A percentile compares a stretch with the other conserved stretches of the same genome.
Evolutionary conservation across 31 red algal genomes (phyloP).

Genomic region (Asparagopsis taxiformis): DNA sequence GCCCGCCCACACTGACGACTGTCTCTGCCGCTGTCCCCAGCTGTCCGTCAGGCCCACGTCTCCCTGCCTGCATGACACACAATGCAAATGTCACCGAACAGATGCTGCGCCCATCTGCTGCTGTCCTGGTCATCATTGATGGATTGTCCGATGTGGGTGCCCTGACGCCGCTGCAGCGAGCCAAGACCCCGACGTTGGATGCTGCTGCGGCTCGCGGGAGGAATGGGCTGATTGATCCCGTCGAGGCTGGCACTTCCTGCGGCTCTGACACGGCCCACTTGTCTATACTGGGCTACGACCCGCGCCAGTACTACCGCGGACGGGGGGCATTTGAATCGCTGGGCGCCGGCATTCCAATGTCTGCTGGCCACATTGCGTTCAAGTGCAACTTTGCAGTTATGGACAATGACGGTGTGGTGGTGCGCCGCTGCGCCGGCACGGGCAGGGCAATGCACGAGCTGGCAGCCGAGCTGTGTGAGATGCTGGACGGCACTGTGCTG

Average conservation of each 20-base stretch:
- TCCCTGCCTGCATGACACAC: too few species aligned
- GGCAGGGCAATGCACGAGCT: neutral
- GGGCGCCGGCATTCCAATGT: constrained; percentile 32
- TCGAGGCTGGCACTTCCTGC: constrained; percentile 42
- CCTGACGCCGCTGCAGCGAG: constrained; percentile 18
- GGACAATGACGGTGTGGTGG: constrained; percentile 14
- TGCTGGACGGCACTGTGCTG: constrained; percentile 14
- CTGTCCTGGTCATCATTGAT: constrained; percentile 47
- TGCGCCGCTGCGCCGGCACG: neutral
- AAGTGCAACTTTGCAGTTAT: constrained; percentile 48
- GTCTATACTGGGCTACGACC: constrained; percentile 44
- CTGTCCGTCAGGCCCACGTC: too few species aligned
- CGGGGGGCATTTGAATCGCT: constrained; percentile 58
- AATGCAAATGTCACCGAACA: neutral
- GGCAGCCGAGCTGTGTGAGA: neutral
- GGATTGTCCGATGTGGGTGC: constrained; percentile 34
- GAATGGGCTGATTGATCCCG: constrained; percentile 49
- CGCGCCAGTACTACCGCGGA: constrained; percentile 32
- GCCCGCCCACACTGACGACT: neutral
- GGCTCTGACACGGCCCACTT: constrained; percentile 69
- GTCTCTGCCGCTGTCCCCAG: too few species aligned
- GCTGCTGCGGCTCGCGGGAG: constrained; percentile 12
- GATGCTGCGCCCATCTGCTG: constrained; percentile 20
- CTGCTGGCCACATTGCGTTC: constrained; percentile 43
- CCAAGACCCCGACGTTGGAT: constrained; percentile 31